Evolutionary conservation across 345 rosid genomes (phyloP).

Genomic region (Populus simonii): DNA sequence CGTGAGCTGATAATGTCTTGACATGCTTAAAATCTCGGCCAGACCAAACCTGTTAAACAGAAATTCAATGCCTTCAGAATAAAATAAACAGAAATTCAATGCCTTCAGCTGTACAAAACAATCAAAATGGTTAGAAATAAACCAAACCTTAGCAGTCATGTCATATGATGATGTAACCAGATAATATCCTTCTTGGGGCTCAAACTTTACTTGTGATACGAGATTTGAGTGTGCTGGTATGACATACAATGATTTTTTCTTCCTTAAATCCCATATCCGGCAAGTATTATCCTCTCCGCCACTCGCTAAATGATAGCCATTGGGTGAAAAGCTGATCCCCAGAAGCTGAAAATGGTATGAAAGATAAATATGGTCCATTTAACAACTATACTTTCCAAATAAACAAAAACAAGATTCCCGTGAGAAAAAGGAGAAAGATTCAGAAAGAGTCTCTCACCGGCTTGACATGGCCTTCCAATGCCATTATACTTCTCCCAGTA

Average conservation of each 20-base stretch:
- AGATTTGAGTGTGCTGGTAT: constrained; percentile 98
- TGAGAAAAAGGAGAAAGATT: neutral
- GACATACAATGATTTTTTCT: constrained; percentile 67
- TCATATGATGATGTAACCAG: constrained; percentile 91
- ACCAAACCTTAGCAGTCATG: constrained; percentile 75
- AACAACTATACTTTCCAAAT: neutral
- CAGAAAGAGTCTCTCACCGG: constrained; percentile 50
- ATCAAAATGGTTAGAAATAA: constrained; percentile 3
- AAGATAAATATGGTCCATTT: constrained; percentile 8
- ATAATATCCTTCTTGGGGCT: constrained; percentile 94
- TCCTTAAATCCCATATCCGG: constrained; percentile 92
- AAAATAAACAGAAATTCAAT: constrained; percentile 13
- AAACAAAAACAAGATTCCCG: neutral
- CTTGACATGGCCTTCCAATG: constrained; percentile 93
- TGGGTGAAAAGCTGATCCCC: constrained; percentile 83
- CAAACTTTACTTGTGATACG: constrained; percentile 83
- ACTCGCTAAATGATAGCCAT: constrained; percentile 93
- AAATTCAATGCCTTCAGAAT: constrained; percentile 9
- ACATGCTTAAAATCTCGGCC: constrained; percentile 85
- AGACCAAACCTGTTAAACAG: constrained; percentile 75
- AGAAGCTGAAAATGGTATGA: constrained; percentile 55
- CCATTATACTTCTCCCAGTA: constrained; percentile 77
- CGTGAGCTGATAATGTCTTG: constrained; percentile 71
- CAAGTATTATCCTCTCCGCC: constrained; percentile 97
- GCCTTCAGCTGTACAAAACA: neutral